A percentile compares a stretch with the other conserved stretches of the same genome.
Evolutionary conservation across 2,329 filamentous ascomycete species (phyloP).

Genomic region (Aschersonia sp.): DNA sequence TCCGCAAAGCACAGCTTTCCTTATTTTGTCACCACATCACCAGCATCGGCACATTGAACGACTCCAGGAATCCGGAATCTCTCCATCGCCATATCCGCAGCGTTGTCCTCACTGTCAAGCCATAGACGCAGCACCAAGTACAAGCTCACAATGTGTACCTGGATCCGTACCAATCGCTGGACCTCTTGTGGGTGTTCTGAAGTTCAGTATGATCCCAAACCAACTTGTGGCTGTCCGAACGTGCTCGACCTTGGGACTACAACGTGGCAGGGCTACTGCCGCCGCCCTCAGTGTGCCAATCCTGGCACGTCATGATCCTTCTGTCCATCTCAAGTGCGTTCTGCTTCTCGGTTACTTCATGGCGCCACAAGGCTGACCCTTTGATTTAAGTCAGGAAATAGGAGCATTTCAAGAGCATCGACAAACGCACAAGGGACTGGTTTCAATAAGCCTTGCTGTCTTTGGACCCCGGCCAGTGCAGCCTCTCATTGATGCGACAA

Average conservation of each 20-base stretch:
- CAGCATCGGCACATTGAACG: background rate
- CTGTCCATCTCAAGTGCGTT: background rate
- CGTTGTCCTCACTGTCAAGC: background rate
- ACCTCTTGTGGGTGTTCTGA: slow-evolving; percentile 16
- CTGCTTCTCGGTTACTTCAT: no score
- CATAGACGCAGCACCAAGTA: background rate
- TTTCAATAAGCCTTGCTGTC: no score
- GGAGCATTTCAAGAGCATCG: no score
- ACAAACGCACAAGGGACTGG: no score
- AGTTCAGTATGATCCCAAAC: slow-evolving; percentile 11
- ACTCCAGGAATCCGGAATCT: background rate
- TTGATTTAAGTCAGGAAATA: no score
- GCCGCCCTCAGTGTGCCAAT: slow-evolving; percentile 15
- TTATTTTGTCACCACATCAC: no score
- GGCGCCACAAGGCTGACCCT: no score
- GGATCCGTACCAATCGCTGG: slow-evolving; percentile 17
- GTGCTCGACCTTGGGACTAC: slow-evolving; percentile 14
- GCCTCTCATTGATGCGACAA: no score
- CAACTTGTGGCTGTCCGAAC: slow-evolving; percentile 14
- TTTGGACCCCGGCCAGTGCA: no score
- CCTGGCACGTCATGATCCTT: slow-evolving; percentile 8
- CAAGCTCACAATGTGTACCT: slow-evolving; percentile 17
- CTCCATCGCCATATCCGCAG: background rate
- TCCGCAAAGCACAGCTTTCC: no score
- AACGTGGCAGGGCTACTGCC: slow-evolving; percentile 18